These are phyloP conservation scores for Arabidopsis hybrid DNA, from an alignment of 441 rosid species.

Conservation along the genomic window DNA sequence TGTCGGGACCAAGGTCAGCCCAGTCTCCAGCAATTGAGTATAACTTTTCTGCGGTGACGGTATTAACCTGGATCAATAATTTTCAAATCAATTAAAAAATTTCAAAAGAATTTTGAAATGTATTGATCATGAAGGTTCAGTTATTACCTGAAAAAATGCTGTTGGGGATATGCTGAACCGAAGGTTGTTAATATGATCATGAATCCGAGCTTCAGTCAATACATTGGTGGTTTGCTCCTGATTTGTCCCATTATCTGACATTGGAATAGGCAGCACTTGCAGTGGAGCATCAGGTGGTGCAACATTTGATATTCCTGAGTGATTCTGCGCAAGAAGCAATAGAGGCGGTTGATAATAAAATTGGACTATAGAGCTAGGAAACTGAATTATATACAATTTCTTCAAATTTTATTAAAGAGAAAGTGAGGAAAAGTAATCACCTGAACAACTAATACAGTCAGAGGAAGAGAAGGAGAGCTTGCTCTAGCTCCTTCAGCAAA, in stretches of 20 bases:
- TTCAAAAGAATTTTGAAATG: slow-evolving; percentile 7
- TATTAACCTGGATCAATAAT: slow-evolving; percentile 71
- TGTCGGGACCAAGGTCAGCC: slow-evolving; percentile 89
- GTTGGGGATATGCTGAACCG: slow-evolving; percentile 90
- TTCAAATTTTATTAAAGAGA: background rate
- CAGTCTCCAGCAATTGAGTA: slow-evolving; percentile 97
- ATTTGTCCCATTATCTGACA: slow-evolving; percentile 48
- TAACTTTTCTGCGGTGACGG: slow-evolving; percentile 91
- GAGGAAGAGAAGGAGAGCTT: slow-evolving; percentile 72
- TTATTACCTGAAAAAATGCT: slow-evolving; percentile 86
- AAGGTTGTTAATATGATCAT: slow-evolving; percentile 80
- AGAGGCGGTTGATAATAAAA: background rate
- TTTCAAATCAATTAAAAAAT: slow-evolving; percentile 5
- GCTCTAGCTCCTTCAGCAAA: slow-evolving; percentile 73
- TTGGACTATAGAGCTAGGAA: background rate
- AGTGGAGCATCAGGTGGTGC: slow-evolving; percentile 90
- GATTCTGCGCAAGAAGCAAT: slow-evolving; percentile 61
- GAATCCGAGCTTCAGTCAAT: slow-evolving; percentile 76
- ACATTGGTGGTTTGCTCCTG: slow-evolving; percentile 43
- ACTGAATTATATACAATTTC: too few species aligned
- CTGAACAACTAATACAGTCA: slow-evolving; percentile 90
- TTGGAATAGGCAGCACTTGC: slow-evolving; percentile 56
- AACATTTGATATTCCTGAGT: slow-evolving; percentile 93
- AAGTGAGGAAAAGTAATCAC: slow-evolving; percentile 46
- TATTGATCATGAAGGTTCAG: slow-evolving; percentile 23